Evolutionary conservation across 169 alveolate species (phyloP), one percentile per base, ranked within the genome.

Genomic region (Eimeria maxima): DNA sequence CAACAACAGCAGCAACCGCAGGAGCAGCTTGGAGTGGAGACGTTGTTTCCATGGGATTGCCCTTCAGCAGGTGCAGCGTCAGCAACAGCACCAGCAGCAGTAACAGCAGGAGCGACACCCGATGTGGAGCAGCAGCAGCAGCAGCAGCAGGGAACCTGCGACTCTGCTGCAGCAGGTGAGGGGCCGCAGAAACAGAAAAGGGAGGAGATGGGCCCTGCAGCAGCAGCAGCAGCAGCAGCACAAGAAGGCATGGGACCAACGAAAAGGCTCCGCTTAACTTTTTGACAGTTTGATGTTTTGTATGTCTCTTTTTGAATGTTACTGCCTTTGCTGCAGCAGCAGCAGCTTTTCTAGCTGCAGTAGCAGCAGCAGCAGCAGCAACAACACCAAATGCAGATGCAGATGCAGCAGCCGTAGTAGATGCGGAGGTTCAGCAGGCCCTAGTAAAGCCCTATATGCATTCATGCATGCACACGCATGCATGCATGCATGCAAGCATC

Each of bases 151-250:
- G 55, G n/a, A 20, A 16, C 81, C 47, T 71, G 42, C 47, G 81
- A 38, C 3, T 33, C 50, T 33, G 53, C 50, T 71, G 44, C 50
- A 71, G 60, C 88, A 33, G 60, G 33, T 44, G 55, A 45, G 10
- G 63, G 55, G 14, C 63, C 8, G 88, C 65, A 76, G 13, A 45
- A 63, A 45, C 88, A 29, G 33, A 76, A 76, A 44, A 76, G 88
- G 63, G 88, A 76, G 63, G 88, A 76, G 42, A 42, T 27, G 18
- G 63, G 65, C 65, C 38, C n/a, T 47, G 50, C 83, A 71, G 83
- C 83, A 71, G 47, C 81, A 71, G 81, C 81, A 71, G 81, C 47
- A 71, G 81, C 81, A 27, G 81, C 81, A 76, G 88, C 55, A 44
- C 88, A 76, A 29, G 88, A 45, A 29, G 88, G 44, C 11, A 63